Base-by-base conservation (phyloP, 1,284 basidiomycete species). In the Leccinum pachyderme region DNA sequence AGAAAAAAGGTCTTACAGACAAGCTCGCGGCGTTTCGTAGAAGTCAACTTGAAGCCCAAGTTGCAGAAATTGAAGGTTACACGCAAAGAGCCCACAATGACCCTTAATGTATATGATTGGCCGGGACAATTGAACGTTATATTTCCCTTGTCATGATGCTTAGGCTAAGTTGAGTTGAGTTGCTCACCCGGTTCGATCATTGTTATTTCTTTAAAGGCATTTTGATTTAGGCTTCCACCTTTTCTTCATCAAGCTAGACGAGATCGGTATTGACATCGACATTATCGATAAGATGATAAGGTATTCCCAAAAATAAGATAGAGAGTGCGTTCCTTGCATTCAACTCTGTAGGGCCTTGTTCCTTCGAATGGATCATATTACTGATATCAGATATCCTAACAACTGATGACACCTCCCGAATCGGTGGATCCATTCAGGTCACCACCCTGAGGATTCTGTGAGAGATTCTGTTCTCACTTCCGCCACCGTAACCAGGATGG, bases 361-460 rank as follows among this genome's bases (percentile, higher is more conserved):
- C 9, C n/a, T 6, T 18, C 18, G 11, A 12, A 33, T 15, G 11
- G 54, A 8, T 18, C 18, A 27, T 28, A 53, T 47, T 22, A n/a
- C n/a, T n/a, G n/a, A n/a, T n/a, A n/a, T n/a, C n/a, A n/a, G n/a
- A n/a, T n/a, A n/a, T 25, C 11, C 29, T 29, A 29, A 46, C 22
- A 45, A 32, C 51, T 24, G 41, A 49, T 22, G 33, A 18, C 22
- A 9, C 9, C 29, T 31, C 41, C 28, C 29, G 8, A 29, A 29
- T 7, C 9, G 35, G 45, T 9, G n/a, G 25, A 15, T 32, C 1
- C 22, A 5, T 47, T 47, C 29, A 32, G 29, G n/a, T n/a, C 6
- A 8, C 47, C 7, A 7, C 46, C 32, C 48, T 61, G 58, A 47
- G 18, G 3, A 13, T 44, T 22, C 39, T 60, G 58, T 45, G 35